Conservation (phyloP, 371 early-diverging fungal species). For the Apophysomyces sp. region DNA sequence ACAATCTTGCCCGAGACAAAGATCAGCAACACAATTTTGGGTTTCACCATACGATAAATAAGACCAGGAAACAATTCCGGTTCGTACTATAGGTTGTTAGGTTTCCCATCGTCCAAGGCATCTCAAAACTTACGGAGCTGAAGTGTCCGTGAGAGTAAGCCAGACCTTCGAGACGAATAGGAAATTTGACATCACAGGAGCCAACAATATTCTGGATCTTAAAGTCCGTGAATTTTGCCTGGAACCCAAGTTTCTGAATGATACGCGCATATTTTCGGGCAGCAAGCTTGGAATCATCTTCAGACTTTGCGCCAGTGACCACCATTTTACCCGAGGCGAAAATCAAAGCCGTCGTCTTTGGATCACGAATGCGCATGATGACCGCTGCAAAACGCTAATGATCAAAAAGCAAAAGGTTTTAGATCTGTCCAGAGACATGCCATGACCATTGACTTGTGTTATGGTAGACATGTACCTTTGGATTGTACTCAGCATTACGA, state of each 20-base stretch:
- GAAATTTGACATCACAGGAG: constrained; percentile 99
- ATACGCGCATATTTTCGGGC: constrained; percentile 99
- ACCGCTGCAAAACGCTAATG: constrained; percentile 99
- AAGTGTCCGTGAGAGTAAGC: constrained; percentile 98
- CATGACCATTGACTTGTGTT: background rate
- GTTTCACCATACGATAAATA: constrained; percentile 99
- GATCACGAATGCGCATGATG: constrained; percentile 99
- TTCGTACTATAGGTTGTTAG: constrained; percentile 80
- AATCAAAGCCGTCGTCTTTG: constrained; percentile 99
- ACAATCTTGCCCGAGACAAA: constrained; percentile 99
- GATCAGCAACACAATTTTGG: constrained; percentile 99
- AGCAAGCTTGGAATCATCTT: constrained; percentile 96
- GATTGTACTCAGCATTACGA: constrained; percentile 99
- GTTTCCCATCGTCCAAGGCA: background rate
- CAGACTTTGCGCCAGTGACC: constrained; percentile 96
- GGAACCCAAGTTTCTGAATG: constrained; percentile 99
- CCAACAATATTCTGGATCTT: constrained; percentile 99
- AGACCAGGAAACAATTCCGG: constrained; percentile 99
- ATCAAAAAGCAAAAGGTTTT: constrained; percentile 11
- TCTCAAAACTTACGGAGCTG: constrained; percentile 78
- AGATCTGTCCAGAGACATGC: constrained; percentile 10
- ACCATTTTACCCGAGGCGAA: constrained; percentile 99
- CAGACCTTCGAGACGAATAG: constrained; percentile 99
- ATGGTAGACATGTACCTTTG: constrained; percentile 80
- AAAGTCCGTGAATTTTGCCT: constrained; percentile 98